Evolutionary conservation across 106 monocot genomes (phyloP), one percentile per base, ranked within the genome.

Genomic region (Dioscorea alata): DNA sequence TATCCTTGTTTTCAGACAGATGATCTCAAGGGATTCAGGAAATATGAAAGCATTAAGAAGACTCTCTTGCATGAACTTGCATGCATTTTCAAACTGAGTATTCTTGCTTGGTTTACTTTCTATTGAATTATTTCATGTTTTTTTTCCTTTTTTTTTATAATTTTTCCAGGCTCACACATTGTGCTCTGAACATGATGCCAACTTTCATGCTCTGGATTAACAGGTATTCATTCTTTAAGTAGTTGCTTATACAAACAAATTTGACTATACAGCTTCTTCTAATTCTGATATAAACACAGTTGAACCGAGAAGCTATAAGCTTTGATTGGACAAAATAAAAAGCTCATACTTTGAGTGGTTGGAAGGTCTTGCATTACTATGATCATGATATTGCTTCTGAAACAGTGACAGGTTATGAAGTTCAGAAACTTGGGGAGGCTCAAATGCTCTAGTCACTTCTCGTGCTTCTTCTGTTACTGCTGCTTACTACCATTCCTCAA

Each of bases 61-160:
- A 97, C 92, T 56, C 71, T 97, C 51, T 35, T 97, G 33, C 97
- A 97, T 83, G 97, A 97, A 81, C 89, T 97, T 73, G 97, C 92
- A 87, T 61, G 79, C 58, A 24, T 53, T 34, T 59, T 61, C 19
- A 59, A 22, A 20, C 59, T 59, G 59, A 23, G 8, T 21, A 18
- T 42, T 0, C 42, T 42, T 42, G 1, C 42, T 8, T 42, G 42
- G 10, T 42, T 42, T 42, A 10, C 42, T 42, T 42, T 42, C 42
- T 42, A 1, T 42, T 42, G 4, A 42, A 42, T 3, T 42, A 42
- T 42, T 10, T 42, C 1, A 34, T 34, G 34, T 63, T 75, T 28
- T 74, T 34, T 34, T 7, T 34, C n/a, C n/a, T n/a, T n/a, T n/a
- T n/a, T n/a, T n/a, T n/a, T n/a, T n/a, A n/a, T n/a, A n/a, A n/a